Conservation (phyloP, 148 eudicot species). For the Chenopodium album region DNA sequence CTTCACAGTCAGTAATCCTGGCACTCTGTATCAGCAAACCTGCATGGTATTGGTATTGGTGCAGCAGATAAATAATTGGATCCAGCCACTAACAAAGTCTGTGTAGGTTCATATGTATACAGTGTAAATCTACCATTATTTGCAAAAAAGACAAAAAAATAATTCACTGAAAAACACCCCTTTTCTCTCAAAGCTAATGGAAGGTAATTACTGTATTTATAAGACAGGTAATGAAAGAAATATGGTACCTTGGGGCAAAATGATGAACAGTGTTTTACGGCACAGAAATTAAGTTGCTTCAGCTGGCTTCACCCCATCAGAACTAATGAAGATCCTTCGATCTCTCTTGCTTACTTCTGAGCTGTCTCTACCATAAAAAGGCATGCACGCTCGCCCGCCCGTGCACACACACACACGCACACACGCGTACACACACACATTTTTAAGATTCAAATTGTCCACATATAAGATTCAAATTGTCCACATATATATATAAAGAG, state of each 20-base stretch:
- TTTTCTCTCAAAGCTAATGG: too few species aligned
- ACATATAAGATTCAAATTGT: too few species aligned
- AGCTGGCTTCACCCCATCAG: background rate
- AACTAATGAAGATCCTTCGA: background rate
- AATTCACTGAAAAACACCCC: too few species aligned
- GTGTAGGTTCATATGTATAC: background rate
- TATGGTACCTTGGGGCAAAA: background rate
- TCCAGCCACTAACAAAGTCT: too few species aligned
- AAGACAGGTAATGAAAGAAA: too few species aligned
- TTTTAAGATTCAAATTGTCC: too few species aligned
- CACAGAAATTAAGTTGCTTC: background rate
- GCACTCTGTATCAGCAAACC: background rate
- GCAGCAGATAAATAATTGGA: background rate
- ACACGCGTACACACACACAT: too few species aligned
- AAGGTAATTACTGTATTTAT: too few species aligned
- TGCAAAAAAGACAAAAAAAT: background rate
- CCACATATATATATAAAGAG: too few species aligned
- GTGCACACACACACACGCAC: too few species aligned
- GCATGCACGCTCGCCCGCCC: too few species aligned
- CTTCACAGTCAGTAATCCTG: background rate
- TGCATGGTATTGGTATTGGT: background rate
- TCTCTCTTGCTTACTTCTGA: background rate
- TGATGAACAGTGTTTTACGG: background rate
- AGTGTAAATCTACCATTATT: background rate
- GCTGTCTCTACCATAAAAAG: background rate